Base-by-base conservation (phyloP, 164 flowering plant genomes). In the Houttuynia cordata region DNA sequence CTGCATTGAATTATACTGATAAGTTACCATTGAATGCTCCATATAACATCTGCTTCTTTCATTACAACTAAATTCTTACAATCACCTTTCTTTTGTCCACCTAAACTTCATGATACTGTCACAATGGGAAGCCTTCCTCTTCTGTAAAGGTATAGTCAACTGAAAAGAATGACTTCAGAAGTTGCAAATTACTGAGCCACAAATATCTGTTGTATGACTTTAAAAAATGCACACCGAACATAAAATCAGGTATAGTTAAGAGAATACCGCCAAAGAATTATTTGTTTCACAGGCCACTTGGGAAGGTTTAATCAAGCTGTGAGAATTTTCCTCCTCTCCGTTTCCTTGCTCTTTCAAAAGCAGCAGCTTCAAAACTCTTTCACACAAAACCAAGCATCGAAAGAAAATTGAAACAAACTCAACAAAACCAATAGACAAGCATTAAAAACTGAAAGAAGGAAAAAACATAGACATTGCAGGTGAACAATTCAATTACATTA, bases 41-140 rank as follows among this genome's bases (percentile, higher is more conserved):
- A 54, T 54, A 23, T 23, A 30, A 54, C 18, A 17, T 2, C 8
- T 61, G 19, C 23, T 0, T 23, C 20, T n/a, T 20, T 54, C 8
- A 7, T 4, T n/a, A n/a, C 8, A 6, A 15, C 23, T 8, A 52
- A 0, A 20, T 52, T n/a, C 34, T 21, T n/a, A 52, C 52, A 19
- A 40, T 1, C 21, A 54, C 57, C 57, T 54, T 30, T 54, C 34
- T 19, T 24, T 54, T 23, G 57, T 23, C 57, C 57, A 54, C 34
- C 57, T 24, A 24, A 23, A 30, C 57, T 23, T 54, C 30, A 54
- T 23, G 30, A 54, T 54, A 24, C 30, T 54, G 30, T 17, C 37
- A 24, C 34, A 24, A 23, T 24, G 18, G 23, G n/a, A 17, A 5
- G 45, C 17, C 60, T 53, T 87, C 96, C 96, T 86, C 63, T 82